Evolutionary conservation across 208 protist genomes (phyloP).

Genomic region (Leptomonas seymouri): DNA sequence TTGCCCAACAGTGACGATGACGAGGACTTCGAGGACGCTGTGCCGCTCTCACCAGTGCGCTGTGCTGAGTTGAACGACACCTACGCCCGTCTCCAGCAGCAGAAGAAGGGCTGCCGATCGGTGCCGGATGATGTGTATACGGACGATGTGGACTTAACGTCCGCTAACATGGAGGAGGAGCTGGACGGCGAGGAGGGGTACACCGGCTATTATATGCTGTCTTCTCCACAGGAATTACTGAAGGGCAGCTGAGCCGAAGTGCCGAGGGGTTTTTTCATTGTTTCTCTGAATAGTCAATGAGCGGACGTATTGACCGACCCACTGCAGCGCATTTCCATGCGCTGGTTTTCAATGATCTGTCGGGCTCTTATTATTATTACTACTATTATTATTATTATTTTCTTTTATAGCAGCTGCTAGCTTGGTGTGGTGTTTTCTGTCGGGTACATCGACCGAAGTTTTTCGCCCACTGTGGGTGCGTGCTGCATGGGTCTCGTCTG

Average conservation of each 20-base stretch:
- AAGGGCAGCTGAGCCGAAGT: slow-evolving; percentile 7
- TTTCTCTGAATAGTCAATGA: background rate
- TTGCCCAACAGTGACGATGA: slow-evolving; percentile 27
- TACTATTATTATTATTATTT: background rate
- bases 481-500: slow-evolving; percentile 5
- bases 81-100: slow-evolving; percentile 35
- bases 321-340: background rate
- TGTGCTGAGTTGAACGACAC: slow-evolving; percentile 66
- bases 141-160: slow-evolving; percentile 42
- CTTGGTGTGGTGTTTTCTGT: background rate
- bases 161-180: slow-evolving; percentile 44
- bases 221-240: slow-evolving; percentile 11
- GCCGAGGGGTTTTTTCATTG: background rate
- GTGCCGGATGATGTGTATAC: slow-evolving; percentile 40
- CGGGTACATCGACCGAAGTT: no score
- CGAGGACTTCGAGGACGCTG: slow-evolving; percentile 83
- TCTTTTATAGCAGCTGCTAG: background rate
- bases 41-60: slow-evolving; percentile 68
- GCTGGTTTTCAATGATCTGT: no score
- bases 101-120: background rate
- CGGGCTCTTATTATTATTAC: background rate
- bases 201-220: slow-evolving; percentile 47
- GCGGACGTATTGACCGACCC: background rate
- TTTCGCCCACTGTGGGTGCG: background rate
- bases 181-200: slow-evolving; percentile 52